A percentile compares a stretch with the other conserved stretches of the same genome.
Conservation (phyloP, 192 early-diverging fungal species). For the Podila clonocystis region DNA sequence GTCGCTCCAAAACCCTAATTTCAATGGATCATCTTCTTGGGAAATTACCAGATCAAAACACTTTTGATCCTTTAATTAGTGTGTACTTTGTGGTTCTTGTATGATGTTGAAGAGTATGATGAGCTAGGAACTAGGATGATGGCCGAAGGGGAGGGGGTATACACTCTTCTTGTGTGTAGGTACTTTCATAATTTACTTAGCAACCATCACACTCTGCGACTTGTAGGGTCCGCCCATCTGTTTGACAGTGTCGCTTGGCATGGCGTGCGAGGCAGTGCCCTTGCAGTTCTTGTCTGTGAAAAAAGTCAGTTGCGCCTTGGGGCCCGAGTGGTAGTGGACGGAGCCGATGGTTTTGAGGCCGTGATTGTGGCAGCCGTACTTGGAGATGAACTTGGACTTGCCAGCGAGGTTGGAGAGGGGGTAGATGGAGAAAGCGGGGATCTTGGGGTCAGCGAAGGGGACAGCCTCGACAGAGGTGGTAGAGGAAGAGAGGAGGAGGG, state of each 20-base stretch:
- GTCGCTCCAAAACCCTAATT: too few species aligned
- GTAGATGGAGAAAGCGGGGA: slow-evolving; percentile 21
- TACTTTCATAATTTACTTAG: background rate
- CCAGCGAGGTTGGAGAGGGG: background rate
- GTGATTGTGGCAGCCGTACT: slow-evolving; percentile 27
- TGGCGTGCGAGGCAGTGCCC: slow-evolving; percentile 25
- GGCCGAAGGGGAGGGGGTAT: too few species aligned
- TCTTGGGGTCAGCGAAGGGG: slow-evolving; percentile 5
- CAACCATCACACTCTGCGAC: slow-evolving; percentile 25
- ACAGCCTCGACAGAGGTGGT: slow-evolving; percentile 4
- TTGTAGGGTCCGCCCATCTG: slow-evolving; percentile 38
- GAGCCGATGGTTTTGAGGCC: slow-evolving; percentile 12
- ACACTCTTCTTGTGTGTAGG: background rate
- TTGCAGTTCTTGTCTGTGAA: slow-evolving; percentile 29
- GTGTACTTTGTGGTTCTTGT: too few species aligned
- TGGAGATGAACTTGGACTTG: background rate
- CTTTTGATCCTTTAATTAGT: too few species aligned
- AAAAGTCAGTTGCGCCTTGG: slow-evolving; percentile 7
- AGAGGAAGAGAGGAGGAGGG: slow-evolving; percentile 8
- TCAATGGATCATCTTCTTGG: too few species aligned
- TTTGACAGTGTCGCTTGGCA: slow-evolving; percentile 23
- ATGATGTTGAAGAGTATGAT: too few species aligned
- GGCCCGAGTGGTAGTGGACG: slow-evolving; percentile 14
- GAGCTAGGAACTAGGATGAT: too few species aligned
- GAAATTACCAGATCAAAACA: too few species aligned